A percentile compares a stretch with the other conserved stretches of the same genome.
Conservation (phyloP, 352 stramenopile species). For the Globisporangium parvum region DNA sequence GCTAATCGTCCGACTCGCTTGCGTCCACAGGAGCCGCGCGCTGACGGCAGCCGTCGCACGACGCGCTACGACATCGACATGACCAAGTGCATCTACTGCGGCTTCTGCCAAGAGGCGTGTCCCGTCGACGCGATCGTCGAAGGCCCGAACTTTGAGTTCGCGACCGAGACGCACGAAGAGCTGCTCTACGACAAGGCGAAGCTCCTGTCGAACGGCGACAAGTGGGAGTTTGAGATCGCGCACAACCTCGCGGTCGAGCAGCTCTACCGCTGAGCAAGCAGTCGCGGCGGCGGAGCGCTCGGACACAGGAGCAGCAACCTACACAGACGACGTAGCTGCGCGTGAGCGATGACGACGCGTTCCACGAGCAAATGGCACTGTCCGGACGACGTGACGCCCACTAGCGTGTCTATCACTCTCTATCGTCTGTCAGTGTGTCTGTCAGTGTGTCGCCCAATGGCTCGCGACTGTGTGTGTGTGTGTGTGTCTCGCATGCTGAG, state of each 20-base stretch:
- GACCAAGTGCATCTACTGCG: conserved; percentile 99
- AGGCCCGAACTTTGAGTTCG: conserved; percentile 99
- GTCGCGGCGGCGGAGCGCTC: not conserved
- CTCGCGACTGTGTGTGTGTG: too few species aligned
- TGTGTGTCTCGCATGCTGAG: not conserved
- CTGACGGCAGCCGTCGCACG: conserved; percentile 97
- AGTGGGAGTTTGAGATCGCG: conserved; percentile 99
- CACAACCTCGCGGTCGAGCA: conserved; percentile 98
- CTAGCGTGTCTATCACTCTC: too few species aligned
- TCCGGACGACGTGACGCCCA: too few species aligned
- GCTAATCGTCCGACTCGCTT: not conserved
- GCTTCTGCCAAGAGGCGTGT: conserved; percentile 94
- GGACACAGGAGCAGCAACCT: not conserved
- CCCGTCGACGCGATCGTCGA: conserved; percentile 99
- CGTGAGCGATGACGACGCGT: too few species aligned
- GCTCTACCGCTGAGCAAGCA: conserved; percentile 94
- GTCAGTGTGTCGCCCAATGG: too few species aligned
- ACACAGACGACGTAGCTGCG: too few species aligned
- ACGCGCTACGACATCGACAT: conserved; percentile 99
- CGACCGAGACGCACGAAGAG: conserved; percentile 99
- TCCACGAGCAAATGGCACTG: too few species aligned
- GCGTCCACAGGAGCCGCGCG: conserved; percentile 84
- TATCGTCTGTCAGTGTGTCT: too few species aligned
- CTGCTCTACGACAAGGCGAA: conserved; percentile 99
- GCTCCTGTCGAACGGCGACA: conserved; percentile 98